Evolutionary conservation across 2,329 filamentous ascomycete species (phyloP), one percentile per base, ranked within the genome.

Genomic region (Boeremia exigua): DNA sequence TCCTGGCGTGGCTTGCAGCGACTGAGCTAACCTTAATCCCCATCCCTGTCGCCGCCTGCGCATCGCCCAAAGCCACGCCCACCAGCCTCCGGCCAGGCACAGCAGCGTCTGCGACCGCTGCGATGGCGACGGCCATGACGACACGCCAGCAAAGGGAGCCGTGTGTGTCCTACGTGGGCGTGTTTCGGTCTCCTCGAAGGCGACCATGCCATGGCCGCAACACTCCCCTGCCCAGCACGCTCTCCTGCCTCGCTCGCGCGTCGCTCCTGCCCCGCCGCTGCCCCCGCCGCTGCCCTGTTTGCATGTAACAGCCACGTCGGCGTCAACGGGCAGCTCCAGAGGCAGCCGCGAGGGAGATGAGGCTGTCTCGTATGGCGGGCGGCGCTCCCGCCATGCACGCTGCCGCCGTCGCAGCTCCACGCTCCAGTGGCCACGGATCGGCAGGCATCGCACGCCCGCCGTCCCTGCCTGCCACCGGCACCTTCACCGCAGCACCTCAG

Each of bases 1-100:
- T 74, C 67, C 67, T 70, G 72, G 71, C 60, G 72, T 74, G 72
- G 72, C 72, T 73, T 74, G 71, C 72, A 74, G 66, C 19, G 19
- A 23, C 19, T 23, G 19, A 2, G 19, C 46, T 64, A 72, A 68
- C 67, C 66, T 73, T 70, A 73, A 72, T 68, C 56, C 34, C 12
- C 53, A 70, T 64, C 71, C 71, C 66, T 71, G 70, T 57, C 56
- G 38, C 57, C 32, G 36, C 48, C 59, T 69, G 65, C 61, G 56
- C 62, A 68, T 64, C 60, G 65, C 60, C 61, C 52, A 59, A 61
- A 69, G 65, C 65, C 70, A 72, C 67, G 58, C 47, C 62, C 47
- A 59, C 58, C 59, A 53, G 54, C 57, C 62, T 46, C 48, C 48
- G 32, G 39, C 51, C 65, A 67, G 61, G 64, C 63, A 65, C 67